These are phyloP conservation scores for Dendrothele bispora DNA, from an alignment of 768 basidiomycete species.

Conservation along the genomic window DNA sequence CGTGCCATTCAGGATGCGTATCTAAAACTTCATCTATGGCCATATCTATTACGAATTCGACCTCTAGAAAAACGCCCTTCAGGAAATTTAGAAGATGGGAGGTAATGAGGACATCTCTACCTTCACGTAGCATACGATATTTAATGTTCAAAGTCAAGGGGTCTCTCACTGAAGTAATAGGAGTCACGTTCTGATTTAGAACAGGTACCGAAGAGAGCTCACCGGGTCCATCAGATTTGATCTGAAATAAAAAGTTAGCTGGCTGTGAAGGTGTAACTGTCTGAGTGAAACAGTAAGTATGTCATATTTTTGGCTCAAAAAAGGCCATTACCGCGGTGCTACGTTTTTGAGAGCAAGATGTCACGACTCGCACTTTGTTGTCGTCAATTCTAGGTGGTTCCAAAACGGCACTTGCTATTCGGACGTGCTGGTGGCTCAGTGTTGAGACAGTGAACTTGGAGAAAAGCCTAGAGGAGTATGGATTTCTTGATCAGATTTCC, in stretches of 20 bases:
- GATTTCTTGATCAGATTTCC: neutral
- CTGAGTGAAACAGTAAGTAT: conserved; percentile 47
- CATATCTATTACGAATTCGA: conserved; percentile 58
- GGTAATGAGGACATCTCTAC: conserved; percentile 34
- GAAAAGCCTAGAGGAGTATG: conserved; percentile 58
- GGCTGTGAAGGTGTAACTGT: conserved; percentile 75
- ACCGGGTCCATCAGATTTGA: conserved; percentile 74
- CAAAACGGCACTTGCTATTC: conserved; percentile 62
- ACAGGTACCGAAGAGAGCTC: conserved; percentile 9
- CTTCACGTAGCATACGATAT: conserved; percentile 83
- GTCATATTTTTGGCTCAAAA: conserved; percentile 3
- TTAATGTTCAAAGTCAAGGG: conserved; percentile 62
- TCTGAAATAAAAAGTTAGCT: conserved; percentile 77
- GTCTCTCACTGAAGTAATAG: conserved; percentile 52
- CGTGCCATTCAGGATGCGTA: conserved; percentile 28
- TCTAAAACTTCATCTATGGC: conserved; percentile 43
- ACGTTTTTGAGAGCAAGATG: conserved; percentile 45
- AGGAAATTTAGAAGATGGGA: conserved; percentile 4
- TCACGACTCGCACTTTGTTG: conserved; percentile 51
- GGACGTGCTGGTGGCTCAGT: conserved; percentile 76
- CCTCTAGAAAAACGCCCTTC: conserved; percentile 44
- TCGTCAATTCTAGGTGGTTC: conserved; percentile 42
- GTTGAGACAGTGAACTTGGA: conserved; percentile 91
- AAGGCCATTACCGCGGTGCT: conserved; percentile 45
- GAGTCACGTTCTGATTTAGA: conserved; percentile 1